Base-by-base conservation (phyloP, 441 rosid species). In the Melastoma candidum region DNA sequence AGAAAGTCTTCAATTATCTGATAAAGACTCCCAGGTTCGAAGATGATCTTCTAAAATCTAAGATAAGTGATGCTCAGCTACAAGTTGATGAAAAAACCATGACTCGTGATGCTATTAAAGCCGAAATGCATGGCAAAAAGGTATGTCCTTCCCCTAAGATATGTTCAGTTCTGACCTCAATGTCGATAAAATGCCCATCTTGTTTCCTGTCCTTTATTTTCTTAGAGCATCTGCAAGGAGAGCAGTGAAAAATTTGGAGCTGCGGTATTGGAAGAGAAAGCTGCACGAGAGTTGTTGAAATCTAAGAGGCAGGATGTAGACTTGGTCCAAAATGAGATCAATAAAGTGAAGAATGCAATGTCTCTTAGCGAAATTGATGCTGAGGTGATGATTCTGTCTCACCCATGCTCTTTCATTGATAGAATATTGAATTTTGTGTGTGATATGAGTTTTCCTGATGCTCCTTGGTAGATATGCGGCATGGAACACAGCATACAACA, bases 401-500 rank as follows among this genome's bases (percentile, higher is more conserved):
- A 27, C 44, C 47, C 24, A 29, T 12, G 46, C 13, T 46, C 22
- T 26, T 22, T 27, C 27, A 27, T 26, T 27, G 12, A 13, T 39
- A 29, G n/a, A 26, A 52, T 29, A 48, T 47, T 17, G 58, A 59
- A 22, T 48, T 54, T 46, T 13, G 44, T 48, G 22, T 17, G 22
- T 17, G 22, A 8, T 4, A 4, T 4, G 41, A 4, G 41, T 32
- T 32, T 32, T 32, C 8, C 41, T 32, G 6, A 32, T 32, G 5
- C 41, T 32, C 7, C 41, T 32, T 32, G 41, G 41, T 82, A 89
- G 97, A 79, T 86, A 71, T 77, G 68, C 44, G 69, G 61, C 56
- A 74, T 75, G 87, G 83, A 81, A 66, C 83, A 79, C 68, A 78
- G 46, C 74, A 84, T 90, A 58, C 77, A 83, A 45, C 95, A 87